Evolutionary conservation across 148 eudicot genomes (phyloP).

Genomic region (Vaccinium vitisidaea): DNA sequence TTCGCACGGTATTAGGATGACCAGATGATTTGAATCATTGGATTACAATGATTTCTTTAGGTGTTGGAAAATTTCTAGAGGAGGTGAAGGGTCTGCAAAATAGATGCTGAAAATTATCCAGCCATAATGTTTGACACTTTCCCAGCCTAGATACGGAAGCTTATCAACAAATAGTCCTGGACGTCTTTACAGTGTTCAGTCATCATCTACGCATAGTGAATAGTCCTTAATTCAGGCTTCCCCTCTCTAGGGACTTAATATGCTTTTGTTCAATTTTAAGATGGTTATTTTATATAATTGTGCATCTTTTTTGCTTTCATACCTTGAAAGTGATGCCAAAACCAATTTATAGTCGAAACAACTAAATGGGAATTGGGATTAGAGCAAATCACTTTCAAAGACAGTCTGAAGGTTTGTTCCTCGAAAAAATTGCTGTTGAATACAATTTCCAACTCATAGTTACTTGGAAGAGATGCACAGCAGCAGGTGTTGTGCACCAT

Average conservation of each 20-base stretch:
- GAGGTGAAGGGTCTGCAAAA: neutral
- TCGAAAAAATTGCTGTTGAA: neutral
- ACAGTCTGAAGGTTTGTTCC: neutral
- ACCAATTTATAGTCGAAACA: neutral
- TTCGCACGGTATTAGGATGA: neutral
- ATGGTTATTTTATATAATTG: neutral
- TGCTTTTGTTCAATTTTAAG: neutral
- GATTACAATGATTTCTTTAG: neutral
- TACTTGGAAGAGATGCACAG: no score
- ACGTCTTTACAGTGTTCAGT: neutral
- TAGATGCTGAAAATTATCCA: neutral
- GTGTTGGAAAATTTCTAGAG: slow-evolving; percentile 3
- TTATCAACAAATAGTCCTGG: neutral
- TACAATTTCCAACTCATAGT: neutral
- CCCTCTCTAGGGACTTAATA: neutral
- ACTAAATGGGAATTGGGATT: neutral
- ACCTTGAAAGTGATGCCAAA: neutral
- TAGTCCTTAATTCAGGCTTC: neutral
- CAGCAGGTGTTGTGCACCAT: no score
- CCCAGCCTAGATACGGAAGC: neutral
- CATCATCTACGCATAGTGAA: neutral
- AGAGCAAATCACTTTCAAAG: neutral
- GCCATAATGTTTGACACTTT: neutral
- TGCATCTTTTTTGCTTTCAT: neutral
- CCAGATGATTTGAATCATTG: slow-evolving; percentile 1